Evolutionary conservation across 192 early-diverging fungal genomes (phyloP).

Genomic region (Obelidium mucronatum): DNA sequence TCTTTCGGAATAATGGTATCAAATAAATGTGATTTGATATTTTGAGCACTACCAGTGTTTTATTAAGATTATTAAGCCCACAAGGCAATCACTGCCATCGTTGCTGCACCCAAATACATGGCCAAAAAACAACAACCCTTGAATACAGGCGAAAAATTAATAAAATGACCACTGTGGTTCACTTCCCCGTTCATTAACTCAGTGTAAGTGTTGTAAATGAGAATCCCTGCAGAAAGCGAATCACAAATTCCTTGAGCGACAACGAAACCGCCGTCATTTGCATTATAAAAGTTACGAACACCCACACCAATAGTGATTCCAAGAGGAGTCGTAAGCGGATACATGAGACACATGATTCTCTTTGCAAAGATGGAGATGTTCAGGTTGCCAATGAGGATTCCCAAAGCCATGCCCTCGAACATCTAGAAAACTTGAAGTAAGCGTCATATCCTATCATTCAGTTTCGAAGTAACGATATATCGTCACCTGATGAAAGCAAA

Average conservation of each 20-base stretch:
- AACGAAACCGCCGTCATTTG: slow-evolving; percentile 57
- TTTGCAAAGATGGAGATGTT: neutral
- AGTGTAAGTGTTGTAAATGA: slow-evolving; percentile 80
- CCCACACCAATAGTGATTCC: slow-evolving; percentile 80
- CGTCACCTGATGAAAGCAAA: slow-evolving; percentile 60
- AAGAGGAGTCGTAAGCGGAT: slow-evolving; percentile 78
- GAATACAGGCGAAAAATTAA: slow-evolving; percentile 30
- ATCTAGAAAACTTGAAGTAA: no score
- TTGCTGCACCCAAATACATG: slow-evolving; percentile 73
- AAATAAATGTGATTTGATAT: no score
- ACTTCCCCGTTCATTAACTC: slow-evolving; percentile 79
- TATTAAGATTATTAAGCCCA: no score
- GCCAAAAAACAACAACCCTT: slow-evolving; percentile 64
- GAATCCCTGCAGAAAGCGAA: slow-evolving; percentile 77
- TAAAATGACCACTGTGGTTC: slow-evolving; percentile 62
- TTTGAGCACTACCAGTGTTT: no score
- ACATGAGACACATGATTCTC: slow-evolving; percentile 46
- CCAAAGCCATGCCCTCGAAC: slow-evolving; percentile 48
- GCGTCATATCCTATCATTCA: no score
- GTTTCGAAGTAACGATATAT: no score
- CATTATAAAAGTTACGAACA: slow-evolving; percentile 67
- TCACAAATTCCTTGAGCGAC: slow-evolving; percentile 78
- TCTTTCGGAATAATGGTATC: no score
- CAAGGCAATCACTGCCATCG: slow-evolving; percentile 78
- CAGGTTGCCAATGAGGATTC: slow-evolving; percentile 24